A percentile compares a stretch with the other conserved stretches of the same genome.
Evolutionary conservation across 805 yeast genomes (phyloP).

Genomic region (Priceomyces fermenticarens): DNA sequence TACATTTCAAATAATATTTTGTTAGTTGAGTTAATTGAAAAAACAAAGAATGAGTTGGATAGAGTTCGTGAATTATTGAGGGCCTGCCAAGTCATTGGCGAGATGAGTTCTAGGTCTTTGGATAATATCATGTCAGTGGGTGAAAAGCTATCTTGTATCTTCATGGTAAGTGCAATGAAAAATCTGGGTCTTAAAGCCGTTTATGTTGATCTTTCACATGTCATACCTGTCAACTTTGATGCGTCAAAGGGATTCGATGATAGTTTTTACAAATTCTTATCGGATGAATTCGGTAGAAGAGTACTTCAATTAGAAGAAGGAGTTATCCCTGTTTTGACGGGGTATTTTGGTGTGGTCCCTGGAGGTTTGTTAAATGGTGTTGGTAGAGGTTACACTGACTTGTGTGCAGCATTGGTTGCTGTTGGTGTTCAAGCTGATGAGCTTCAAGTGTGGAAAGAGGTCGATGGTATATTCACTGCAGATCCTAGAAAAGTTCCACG

Average conservation of each 20-base stretch:
- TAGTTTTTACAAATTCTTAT: slow-evolving; percentile 55
- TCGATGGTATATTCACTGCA: slow-evolving; percentile 97
- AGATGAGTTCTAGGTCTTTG: slow-evolving; percentile 80
- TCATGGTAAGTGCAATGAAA: slow-evolving; percentile 80
- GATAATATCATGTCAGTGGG: slow-evolving; percentile 92
- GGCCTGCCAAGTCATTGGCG: slow-evolving; percentile 91
- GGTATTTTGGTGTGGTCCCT: slow-evolving; percentile 94
- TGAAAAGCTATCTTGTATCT: slow-evolving; percentile 87
- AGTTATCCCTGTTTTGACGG: slow-evolving; percentile 87
- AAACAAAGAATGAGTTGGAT: slow-evolving; percentile 63
- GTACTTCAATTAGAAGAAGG: slow-evolving; percentile 39
- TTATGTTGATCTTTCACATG: slow-evolving; percentile 73
- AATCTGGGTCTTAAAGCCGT: slow-evolving; percentile 77
- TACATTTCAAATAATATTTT: slow-evolving; percentile 47
- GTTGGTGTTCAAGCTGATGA: slow-evolving; percentile 92
- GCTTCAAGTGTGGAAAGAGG: slow-evolving; percentile 98
- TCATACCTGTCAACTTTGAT: slow-evolving; percentile 64
- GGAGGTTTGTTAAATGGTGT: slow-evolving; percentile 91
- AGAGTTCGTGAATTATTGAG: slow-evolving; percentile 67
- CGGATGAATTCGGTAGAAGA: slow-evolving; percentile 49
- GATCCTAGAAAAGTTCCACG: slow-evolving; percentile 94
- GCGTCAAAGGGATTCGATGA: slow-evolving; percentile 62
- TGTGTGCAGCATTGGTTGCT: slow-evolving; percentile 95
- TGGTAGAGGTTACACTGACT: slow-evolving; percentile 96
- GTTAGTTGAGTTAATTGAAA: slow-evolving; percentile 51